Evolutionary conservation across 441 rosid genomes (phyloP).

Genomic region (Erodium chrysanthum): DNA sequence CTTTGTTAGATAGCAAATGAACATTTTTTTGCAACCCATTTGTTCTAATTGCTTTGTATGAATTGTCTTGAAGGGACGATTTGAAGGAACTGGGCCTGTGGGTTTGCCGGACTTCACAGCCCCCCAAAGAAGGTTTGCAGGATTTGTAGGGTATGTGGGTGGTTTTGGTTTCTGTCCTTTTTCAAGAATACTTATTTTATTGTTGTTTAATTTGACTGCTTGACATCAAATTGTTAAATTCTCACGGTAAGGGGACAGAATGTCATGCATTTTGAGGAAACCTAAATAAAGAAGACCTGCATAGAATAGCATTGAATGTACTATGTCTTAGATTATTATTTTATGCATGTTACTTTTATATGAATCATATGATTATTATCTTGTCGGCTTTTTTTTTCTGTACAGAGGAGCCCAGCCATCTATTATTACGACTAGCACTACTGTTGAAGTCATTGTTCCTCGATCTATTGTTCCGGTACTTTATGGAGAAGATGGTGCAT

Average conservation of each 20-base stretch:
- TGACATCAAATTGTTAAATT: slow-evolving; percentile 7
- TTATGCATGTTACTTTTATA: background rate
- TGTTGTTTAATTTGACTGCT: background rate
- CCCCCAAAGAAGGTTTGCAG: slow-evolving; percentile 41
- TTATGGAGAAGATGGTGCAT: slow-evolving; percentile 66
- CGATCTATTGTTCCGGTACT: slow-evolving; percentile 50
- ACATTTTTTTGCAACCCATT: background rate
- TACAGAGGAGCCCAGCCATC: slow-evolving; percentile 47
- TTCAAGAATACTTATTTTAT: background rate
- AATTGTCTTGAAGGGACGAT: slow-evolving; percentile 34
- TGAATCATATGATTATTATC: background rate
- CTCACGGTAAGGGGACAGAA: background rate
- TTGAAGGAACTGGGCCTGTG: slow-evolving; percentile 33
- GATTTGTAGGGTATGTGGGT: slow-evolving; percentile 46
- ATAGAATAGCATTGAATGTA: no score
- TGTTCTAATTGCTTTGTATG: slow-evolving; percentile 10
- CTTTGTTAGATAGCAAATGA: slow-evolving; percentile 10
- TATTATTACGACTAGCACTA: slow-evolving; percentile 47
- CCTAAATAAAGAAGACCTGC: no score
- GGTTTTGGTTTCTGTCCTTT: slow-evolving; percentile 2
- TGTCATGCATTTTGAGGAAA: no score
- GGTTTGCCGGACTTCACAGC: slow-evolving; percentile 48
- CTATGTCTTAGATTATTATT: no score
- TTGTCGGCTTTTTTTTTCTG: background rate
- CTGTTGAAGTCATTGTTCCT: slow-evolving; percentile 72